phyloP scores from a whole-genome alignment of 2,329 filamentous ascomycete genomes.

The Lecanicillium sp. region DNA sequence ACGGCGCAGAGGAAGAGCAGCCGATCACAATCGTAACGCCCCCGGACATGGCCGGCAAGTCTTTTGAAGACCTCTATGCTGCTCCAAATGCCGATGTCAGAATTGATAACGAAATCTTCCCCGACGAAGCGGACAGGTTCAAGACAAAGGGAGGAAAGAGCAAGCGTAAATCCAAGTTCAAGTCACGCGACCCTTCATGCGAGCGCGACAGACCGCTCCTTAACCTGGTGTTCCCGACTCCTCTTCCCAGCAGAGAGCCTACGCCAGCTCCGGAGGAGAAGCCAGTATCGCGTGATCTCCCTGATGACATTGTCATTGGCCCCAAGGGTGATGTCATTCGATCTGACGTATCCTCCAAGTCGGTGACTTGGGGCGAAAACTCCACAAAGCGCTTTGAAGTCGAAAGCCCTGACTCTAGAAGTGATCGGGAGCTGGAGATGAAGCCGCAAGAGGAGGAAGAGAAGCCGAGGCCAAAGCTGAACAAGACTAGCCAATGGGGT shows the following conservation, averaged over 20 bases:
- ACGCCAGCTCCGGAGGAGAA: slow-evolving; percentile 9
- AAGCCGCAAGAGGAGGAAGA: slow-evolving; percentile 21
- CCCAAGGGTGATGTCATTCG: slow-evolving; percentile 35
- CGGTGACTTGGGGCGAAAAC: slow-evolving; percentile 58
- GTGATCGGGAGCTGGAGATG: slow-evolving; percentile 20
- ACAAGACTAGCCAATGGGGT: slow-evolving; percentile 41
- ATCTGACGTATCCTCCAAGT: slow-evolving; percentile 39
- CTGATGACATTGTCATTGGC: slow-evolving; percentile 28
- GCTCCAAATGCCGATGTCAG: slow-evolving; percentile 56
- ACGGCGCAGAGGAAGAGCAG: slow-evolving; percentile 26
- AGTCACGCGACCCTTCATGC: slow-evolving; percentile 43
- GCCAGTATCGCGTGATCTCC: slow-evolving; percentile 15
- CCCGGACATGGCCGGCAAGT: slow-evolving; percentile 30
- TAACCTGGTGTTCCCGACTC: slow-evolving; percentile 55
- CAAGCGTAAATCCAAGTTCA: slow-evolving; percentile 25
- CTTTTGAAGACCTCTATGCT: slow-evolving; percentile 41
- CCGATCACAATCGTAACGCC: slow-evolving; percentile 46
- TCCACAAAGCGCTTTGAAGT: slow-evolving; percentile 57
- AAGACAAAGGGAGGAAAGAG: slow-evolving; percentile 17
- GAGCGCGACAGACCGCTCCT: slow-evolving; percentile 50
- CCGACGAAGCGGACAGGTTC: slow-evolving; percentile 38
- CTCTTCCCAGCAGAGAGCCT: slow-evolving; percentile 28
- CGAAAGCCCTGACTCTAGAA: slow-evolving; percentile 45
- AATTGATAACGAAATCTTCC: slow-evolving; percentile 51
- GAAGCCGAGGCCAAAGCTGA: slow-evolving; percentile 25